Conservation (phyloP, 2,329 filamentous ascomycete genomes). For the Ceratocystis alfenasii region DNA sequence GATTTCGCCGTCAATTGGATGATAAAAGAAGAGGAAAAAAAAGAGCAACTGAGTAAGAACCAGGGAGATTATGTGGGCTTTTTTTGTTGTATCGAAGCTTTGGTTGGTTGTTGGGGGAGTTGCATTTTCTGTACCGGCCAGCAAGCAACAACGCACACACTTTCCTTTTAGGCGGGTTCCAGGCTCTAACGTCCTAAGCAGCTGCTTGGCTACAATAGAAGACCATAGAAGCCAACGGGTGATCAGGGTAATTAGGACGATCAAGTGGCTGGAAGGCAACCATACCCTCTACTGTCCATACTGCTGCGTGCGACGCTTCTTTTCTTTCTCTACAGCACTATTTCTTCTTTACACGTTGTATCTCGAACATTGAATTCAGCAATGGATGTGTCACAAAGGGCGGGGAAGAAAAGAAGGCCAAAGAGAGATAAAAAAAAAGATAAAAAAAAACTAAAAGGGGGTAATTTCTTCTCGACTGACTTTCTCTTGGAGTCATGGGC, state of each 20-base stretch:
- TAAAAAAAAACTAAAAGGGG: background rate
- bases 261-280: constrained; percentile 1
- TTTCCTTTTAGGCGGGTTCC: constrained; percentile 1
- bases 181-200: background rate
- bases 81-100: constrained; percentile 15
- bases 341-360: background rate
- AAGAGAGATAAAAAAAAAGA: background rate
- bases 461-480: background rate
- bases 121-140: background rate
- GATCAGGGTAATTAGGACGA: background rate
- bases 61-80: constrained; percentile 16
- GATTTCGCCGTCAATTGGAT: constrained; percentile 7
- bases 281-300: background rate
- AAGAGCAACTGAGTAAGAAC: constrained; percentile 8
- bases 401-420: background rate
- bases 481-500: constrained; percentile 7
- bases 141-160: background rate
- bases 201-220: constrained; percentile 6
- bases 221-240: background rate
- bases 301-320: constrained; percentile 1
- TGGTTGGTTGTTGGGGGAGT: constrained; percentile 14
- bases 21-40: constrained; percentile 13
- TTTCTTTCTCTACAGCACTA: background rate
- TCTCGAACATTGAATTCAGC: too few species aligned
- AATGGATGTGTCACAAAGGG: too few species aligned